Evolutionary conservation across 768 basidiomycete genomes (phyloP).

Genomic region (Mycena capillaripes): DNA sequence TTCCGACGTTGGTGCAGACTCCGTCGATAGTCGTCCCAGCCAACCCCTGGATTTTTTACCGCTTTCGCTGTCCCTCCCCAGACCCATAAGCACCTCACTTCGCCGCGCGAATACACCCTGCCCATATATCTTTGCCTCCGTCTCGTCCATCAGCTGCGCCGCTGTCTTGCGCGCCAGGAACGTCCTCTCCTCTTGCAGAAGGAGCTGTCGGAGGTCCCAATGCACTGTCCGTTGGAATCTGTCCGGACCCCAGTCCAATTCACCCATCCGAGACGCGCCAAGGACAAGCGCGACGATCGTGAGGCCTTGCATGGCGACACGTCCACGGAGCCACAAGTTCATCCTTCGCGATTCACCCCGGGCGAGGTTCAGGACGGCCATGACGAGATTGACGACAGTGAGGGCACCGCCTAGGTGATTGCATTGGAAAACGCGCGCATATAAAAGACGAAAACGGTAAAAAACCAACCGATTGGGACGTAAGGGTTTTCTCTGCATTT

Average conservation of each 20-base stretch:
- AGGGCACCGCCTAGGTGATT: slow-evolving; percentile 55
- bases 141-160: slow-evolving; percentile 31
- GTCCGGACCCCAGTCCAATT: slow-evolving; percentile 39
- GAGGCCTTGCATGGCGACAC: slow-evolving; percentile 70
- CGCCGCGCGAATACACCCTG: slow-evolving; percentile 24
- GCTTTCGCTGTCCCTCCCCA: slow-evolving; percentile 19
- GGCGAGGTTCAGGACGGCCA: slow-evolving; percentile 64
- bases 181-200: slow-evolving; percentile 36
- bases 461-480: slow-evolving; percentile 67
- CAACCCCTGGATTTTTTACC: slow-evolving; percentile 26
- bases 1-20: background rate
- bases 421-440: background rate
- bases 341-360: slow-evolving; percentile 62
- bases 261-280: slow-evolving; percentile 36
- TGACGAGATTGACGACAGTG: slow-evolving; percentile 66
- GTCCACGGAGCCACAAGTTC: slow-evolving; percentile 72
- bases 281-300: slow-evolving; percentile 67
- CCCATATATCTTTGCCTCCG: slow-evolving; percentile 29
- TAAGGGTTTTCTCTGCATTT: slow-evolving; percentile 72
- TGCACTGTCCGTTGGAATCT: slow-evolving; percentile 35
- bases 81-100: slow-evolving; percentile 31
- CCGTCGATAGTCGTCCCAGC: slow-evolving; percentile 10
- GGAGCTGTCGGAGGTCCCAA: slow-evolving; percentile 37
- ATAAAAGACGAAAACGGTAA: background rate
- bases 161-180: slow-evolving; percentile 34